Base-by-base conservation (phyloP, 352 stramenopile genomes). In the Phytophthora aleatoria region DNA sequence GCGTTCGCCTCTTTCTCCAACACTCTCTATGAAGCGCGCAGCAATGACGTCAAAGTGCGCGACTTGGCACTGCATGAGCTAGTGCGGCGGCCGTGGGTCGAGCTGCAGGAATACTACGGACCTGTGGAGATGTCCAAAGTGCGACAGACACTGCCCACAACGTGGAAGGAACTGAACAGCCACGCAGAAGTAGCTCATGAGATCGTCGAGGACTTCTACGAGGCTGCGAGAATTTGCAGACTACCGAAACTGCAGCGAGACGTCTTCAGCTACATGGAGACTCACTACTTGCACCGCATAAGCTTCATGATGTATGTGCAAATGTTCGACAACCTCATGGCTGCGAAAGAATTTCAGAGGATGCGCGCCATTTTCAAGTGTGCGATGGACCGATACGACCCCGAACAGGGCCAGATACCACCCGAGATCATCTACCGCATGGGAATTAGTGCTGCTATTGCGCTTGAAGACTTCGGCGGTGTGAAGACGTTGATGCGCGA, bases 361-460 rank as follows among this genome's bases (percentile, higher is more conserved):
- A 78, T 77, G 52, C 64, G 57, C 8, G 49, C 27, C 11, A 69
- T 80, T 53, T 86, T 71, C 28, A 61, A 79, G 50, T 57, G 66
- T 52, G 66, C 61, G 15, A 64, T 69, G 45, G 51, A 42, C 11
- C 56, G 64, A 28, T 83, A 71, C 50, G 57, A 77, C 58, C 57
- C 45, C 7, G 50, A 74, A 12, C 49, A 57, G 51, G 59, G 64
- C 20, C 55, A 51, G 15, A 51, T 39, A 1, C 61, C 68, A 9
- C 74, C 76, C 1, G 81, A 90, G 52, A 79, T 92, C 27, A 69
- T 91, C 49, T 89, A 87, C 41, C 79, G 79, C 56, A 77, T 83
- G 41, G 77, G 83, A 13, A 73, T 85, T 15, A 74, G 74, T 12
- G 79, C 72, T 38, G 74, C 73, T 61, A 67, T 85, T 13, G 61